These are phyloP conservation scores for Verticillium albo-atrum DNA, from an alignment of 2,329 filamentous ascomycete genomes.

Conservation along the genomic window DNA sequence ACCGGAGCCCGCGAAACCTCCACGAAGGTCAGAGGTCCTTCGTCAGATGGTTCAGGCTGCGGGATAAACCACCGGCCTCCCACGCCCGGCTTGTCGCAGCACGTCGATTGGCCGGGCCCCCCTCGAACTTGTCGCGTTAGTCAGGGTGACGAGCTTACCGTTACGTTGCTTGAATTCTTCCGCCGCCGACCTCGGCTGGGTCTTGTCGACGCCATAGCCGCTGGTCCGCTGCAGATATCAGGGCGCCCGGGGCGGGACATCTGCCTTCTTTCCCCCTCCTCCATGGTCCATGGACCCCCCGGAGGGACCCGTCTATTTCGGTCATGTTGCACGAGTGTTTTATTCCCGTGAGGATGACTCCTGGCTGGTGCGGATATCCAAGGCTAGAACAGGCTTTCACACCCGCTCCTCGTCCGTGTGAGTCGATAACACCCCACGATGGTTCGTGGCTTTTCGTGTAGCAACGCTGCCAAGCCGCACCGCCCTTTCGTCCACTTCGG, in stretches of 20 bases:
- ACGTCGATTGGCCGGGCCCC: background rate
- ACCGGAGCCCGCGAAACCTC: background rate
- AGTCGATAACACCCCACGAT: background rate
- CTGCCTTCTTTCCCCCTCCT: background rate
- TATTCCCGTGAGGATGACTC: slow-evolving; percentile 1
- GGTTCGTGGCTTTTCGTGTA: background rate
- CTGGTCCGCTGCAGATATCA: background rate
- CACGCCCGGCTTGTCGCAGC: background rate
- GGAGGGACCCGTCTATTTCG: background rate
- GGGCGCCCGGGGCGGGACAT: background rate
- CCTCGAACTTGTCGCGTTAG: background rate
- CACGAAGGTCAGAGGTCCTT: background rate
- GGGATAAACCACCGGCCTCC: background rate
- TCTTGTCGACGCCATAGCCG: background rate
- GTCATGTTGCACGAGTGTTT: background rate
- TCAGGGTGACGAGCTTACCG: background rate
- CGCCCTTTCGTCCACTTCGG: background rate
- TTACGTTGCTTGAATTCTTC: background rate
- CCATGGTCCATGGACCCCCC: background rate
- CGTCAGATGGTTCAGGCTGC: background rate
- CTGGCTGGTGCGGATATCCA: background rate
- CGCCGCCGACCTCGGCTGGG: background rate
- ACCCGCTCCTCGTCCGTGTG: background rate
- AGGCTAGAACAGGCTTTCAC: slow-evolving; percentile 1
- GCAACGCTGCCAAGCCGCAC: background rate